Evolutionary conservation across 169 alveolate genomes (phyloP), one percentile per base, ranked within the genome.

Genomic region (Plasmodium gonderi): DNA sequence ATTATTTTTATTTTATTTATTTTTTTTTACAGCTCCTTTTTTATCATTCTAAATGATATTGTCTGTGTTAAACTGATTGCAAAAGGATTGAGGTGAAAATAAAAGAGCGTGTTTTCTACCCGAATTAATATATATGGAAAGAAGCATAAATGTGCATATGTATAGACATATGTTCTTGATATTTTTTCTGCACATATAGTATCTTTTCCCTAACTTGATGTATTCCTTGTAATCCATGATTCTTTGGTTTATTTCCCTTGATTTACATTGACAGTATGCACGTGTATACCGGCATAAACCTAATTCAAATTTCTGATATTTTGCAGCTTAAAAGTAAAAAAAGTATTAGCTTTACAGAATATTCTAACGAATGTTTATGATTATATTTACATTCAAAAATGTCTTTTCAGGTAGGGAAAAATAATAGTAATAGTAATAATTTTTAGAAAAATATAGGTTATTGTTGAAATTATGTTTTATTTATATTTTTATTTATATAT

Each of bases 21-120:
- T 47, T 29, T 47, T 40, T 80, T 42, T 67, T 68, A 23, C 6
- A 81, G 91, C 72, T 68, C 82, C 80, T 45, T 81, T 54, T 81
- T 67, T 74, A 81, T 81, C 76, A 36, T 81, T 49, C 76, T 81
- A 54, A 81, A 81, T 54, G 91, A 81, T 31, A 81, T 81, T 8
- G 74, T 68, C 33, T 81, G 91, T 17, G 26, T 69, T 44, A 45
- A 81, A 74, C 40, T 81, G 49, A 79, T 44, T 29, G 38, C 91
- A 5, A 44, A 67, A 29, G 91, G 91, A 33, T 29, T 67, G 17
- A 40, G 91, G 91, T 81, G 72, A 81, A n/a, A 69, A 81, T 42
- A 23, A 12, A 20, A 17, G 26, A 68, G 44, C 5, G 72, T 8
- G 14, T 44, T 81, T 11, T 67, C 54, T 64, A 80, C 14, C n/a